Evolutionary conservation across 768 basidiomycete genomes (phyloP), one percentile per base, ranked within the genome.

Genomic region (Mycena belliarum): DNA sequence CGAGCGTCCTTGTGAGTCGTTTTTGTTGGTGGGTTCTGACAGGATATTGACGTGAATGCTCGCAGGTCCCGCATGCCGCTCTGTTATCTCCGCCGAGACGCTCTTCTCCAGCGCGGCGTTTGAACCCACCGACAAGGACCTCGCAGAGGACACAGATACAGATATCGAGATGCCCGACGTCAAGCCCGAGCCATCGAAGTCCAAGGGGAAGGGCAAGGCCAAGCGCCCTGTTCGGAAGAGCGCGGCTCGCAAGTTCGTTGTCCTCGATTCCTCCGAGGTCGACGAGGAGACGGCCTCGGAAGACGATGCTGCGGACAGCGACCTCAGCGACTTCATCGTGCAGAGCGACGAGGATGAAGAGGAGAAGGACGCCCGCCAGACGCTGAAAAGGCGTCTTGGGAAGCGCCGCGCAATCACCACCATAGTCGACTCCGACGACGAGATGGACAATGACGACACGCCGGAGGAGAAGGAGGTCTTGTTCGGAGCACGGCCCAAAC

Each of bases 31-130:
- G n/a, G 24, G 6, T 26, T 49, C 56, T 20, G 55, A 18, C 29
- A 21, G 29, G 50, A 26, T 58, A 5, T 57, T 51, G 18, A 29
- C 12, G 20, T 40, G 40, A 23, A 16, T 6, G 12, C 25, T n/a
- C 53, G 6, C 65, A 78, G 85, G 86, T 63, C 87, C 87, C n/a
- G 69, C 79, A 42, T 92, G 89, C 64, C 84, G 88, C 33, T 63
- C 70, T 2, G 68, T 79, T 1, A 76, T 91, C 41, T 75, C 69
- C 29, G 66, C 67, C 11, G 71, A 78, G 14, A 77, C 73, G 52
- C 46, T 88, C 1, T 92, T 88, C 71, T 62, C 72, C 5, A 81
- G 82, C 9, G 66, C 66, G 1, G 86, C 84, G 0, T 91, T 92
- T 67, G 81, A 87, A 60, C 84, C 87, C 6, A 75, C 79, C 7